Percentiles rank a stretch among this genome's conserved stretches.
These are phyloP conservation scores for Coprinellus aureogranulatus DNA, from an alignment of 768 basidiomycete genomes.

Conservation along the genomic window DNA sequence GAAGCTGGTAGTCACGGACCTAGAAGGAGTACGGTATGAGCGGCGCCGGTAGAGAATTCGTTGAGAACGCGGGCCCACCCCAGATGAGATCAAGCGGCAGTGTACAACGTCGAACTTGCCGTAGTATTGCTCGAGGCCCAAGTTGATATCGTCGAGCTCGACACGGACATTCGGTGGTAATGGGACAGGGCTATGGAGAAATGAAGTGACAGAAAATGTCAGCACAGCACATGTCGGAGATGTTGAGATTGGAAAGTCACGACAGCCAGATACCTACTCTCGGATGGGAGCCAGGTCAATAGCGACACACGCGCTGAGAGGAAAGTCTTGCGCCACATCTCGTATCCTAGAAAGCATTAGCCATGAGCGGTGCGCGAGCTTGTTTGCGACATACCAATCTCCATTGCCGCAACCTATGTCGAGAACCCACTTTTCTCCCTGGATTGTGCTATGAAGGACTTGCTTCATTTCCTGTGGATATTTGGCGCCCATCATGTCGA, in stretches of 20 bases:
- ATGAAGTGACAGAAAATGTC: conserved; percentile 12
- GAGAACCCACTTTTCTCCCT: conserved; percentile 59
- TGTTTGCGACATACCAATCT: conserved; percentile 49
- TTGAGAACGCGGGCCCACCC: conserved; percentile 47
- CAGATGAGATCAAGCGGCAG: conserved; percentile 67
- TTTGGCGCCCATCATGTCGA: conserved; percentile 57
- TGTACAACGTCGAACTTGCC: conserved; percentile 77
- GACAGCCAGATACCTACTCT: conserved; percentile 21
- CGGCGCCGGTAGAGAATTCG: not conserved
- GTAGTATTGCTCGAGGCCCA: conserved; percentile 79
- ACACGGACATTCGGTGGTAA: conserved; percentile 41
- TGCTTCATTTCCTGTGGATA: conserved; percentile 59
- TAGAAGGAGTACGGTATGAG: conserved; percentile 35
- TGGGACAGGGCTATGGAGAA: too few relatives aligned
- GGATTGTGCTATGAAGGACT: conserved; percentile 39
- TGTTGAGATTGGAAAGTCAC: not conserved
- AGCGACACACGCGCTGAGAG: conserved; percentile 64
- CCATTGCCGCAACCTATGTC: conserved; percentile 83
- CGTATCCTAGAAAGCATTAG: conserved; percentile 54
- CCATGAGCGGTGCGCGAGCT: not conserved
- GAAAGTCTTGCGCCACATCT: conserved; percentile 71
- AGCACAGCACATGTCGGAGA: not conserved
- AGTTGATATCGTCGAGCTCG: conserved; percentile 82
- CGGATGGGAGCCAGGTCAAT: conserved; percentile 83
- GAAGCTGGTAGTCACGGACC: conserved; percentile 64